Percentiles rank a stretch among this genome's conserved stretches.
These are phyloP conservation scores for Thermothielavioides terrestris DNA, from an alignment of 495 filamentous ascomycete genomes.

Conservation along the genomic window DNA sequence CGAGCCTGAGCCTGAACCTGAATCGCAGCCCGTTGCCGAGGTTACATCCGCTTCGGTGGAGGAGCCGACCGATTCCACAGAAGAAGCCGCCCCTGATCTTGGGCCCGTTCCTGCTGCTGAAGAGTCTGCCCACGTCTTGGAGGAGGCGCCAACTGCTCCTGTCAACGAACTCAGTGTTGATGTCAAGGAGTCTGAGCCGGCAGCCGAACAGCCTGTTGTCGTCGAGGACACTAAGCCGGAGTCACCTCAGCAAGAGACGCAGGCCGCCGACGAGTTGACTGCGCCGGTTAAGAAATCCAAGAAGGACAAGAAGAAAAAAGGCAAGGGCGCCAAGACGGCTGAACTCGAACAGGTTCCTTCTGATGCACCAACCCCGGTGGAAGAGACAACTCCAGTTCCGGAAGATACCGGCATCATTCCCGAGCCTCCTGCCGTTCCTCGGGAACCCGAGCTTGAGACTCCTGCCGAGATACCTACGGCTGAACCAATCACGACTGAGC, in stretches of 20 bases:
- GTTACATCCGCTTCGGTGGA: background rate
- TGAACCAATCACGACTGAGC: background rate
- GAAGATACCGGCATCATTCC: background rate
- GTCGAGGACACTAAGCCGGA: background rate
- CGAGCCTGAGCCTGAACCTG: background rate
- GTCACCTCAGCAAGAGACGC: slow-evolving; percentile 7
- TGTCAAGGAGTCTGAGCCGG: background rate
- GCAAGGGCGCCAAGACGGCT: background rate
- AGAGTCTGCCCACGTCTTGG: background rate
- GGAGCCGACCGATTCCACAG: background rate
- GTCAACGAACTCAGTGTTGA: background rate
- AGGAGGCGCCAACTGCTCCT: background rate
- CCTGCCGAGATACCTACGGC: background rate
- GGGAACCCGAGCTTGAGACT: background rate
- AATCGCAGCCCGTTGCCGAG: background rate
- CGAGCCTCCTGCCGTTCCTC: background rate
- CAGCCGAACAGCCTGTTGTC: background rate
- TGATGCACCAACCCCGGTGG: background rate
- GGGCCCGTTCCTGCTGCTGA: background rate
- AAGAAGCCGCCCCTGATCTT: background rate
- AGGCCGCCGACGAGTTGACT: background rate
- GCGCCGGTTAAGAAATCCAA: slow-evolving; percentile 16
- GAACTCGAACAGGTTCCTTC: background rate
- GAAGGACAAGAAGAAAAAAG: slow-evolving; percentile 18
- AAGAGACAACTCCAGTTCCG: background rate